Evolutionary conservation across 2,329 filamentous ascomycete species (phyloP), one percentile per base, ranked within the genome.

Genomic region (Atkinsonella hypoxylon): DNA sequence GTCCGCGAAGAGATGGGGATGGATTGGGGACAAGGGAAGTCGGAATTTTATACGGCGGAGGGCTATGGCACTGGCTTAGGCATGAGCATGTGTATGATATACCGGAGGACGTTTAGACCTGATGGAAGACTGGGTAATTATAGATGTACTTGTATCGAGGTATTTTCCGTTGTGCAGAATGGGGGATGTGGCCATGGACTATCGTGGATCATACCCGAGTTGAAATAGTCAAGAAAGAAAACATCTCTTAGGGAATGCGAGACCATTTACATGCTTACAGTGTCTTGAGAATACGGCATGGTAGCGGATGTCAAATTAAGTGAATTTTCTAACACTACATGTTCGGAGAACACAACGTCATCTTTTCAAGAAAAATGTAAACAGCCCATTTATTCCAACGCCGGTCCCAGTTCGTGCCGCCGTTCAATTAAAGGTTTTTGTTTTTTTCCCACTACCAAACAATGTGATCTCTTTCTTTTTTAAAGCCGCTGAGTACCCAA

Each of bases 341-440:
- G 15, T 36, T 26, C 11, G 34, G 34, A 36, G 11, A 36, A 15
- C 34, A 36, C 34, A 36, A 10, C 34, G 4, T 36, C 34, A 36
- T 36, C 34, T 36, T 36, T 8, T 36, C 34, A 36, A 49, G n/a
- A 44, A 46, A 45, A 45, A 31, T 45, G 43, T 9, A 39, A 46
- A 38, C 38, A 32, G 39, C 38, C 51, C 45, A 22, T 43, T 45
- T 43, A 51, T 55, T 53, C 51, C 55, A 56, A 55, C 51, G 53
- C 53, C 55, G 44, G 40, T 48, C 49, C 54, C 49, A 45, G 32
- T 26, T 32, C 44, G 22, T 52, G 42, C 38, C 45, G 30, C 45
- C 20, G 36, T 46, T 26, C 26, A 26, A 45, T 47, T 31, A 42
- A 47, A 51, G 45, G 41, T 40, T 36, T 10, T 36, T 36, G 17